Percentiles rank a stretch among this genome's conserved stretches.
Conservation (phyloP, 2,329 filamentous ascomycete genomes). For the Diaporthe sp. region DNA sequence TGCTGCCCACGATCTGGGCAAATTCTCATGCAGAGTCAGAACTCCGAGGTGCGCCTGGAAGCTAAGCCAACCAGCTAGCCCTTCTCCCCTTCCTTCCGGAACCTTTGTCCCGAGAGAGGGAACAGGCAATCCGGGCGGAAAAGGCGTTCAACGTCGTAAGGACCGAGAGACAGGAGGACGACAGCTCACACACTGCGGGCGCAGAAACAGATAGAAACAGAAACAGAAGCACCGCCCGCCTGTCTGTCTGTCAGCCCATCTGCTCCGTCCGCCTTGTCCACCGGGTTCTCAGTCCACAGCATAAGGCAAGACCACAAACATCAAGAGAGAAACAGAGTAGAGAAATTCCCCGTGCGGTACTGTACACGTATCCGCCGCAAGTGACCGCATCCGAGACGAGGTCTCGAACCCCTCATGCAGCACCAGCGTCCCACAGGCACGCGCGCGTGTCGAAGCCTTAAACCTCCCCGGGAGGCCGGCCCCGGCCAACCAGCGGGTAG, state of each 20-base stretch:
- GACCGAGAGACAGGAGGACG: background rate
- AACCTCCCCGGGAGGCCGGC: background rate
- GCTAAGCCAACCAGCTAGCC: background rate
- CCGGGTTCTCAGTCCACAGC: slow-evolving; percentile 1
- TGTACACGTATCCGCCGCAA: background rate
- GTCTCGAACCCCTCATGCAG: background rate
- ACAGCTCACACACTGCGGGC: background rate
- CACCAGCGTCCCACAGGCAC: background rate
- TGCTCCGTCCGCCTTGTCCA: background rate
- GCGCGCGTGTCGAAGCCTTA: background rate
- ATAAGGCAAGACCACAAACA: slow-evolving; percentile 25
- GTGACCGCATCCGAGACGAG: background rate
- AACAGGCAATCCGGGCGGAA: background rate
- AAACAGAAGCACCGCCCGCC: too few relatives aligned
- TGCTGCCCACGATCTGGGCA: background rate
- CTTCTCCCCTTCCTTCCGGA: background rate
- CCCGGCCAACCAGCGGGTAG: background rate
- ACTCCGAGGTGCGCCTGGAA: background rate
- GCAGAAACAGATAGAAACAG: too few relatives aligned
- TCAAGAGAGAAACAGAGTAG: background rate
- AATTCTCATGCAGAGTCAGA: background rate
- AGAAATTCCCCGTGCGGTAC: background rate
- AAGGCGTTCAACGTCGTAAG: background rate
- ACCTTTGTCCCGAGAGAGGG: background rate
- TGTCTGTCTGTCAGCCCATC: background rate